Evolutionary conservation across 768 basidiomycete species (phyloP).

Genomic region (Calocybe cyanea): DNA sequence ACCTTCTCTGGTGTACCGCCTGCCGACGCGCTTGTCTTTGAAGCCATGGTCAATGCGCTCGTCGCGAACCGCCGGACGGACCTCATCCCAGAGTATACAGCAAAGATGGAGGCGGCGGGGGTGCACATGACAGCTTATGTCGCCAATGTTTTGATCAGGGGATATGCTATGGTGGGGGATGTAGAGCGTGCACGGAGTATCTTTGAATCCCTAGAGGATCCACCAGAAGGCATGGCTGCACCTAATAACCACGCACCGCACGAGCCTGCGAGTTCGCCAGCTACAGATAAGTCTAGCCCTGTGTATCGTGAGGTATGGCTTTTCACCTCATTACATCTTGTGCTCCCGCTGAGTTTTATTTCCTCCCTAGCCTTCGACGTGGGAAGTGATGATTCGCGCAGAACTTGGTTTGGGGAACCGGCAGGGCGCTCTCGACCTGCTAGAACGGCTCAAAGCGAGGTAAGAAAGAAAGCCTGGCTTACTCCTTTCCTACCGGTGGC

Average conservation of each 20-base stretch:
- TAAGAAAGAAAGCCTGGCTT: conserved; percentile 34
- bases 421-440: conserved; percentile 61
- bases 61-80: conserved; percentile 77
- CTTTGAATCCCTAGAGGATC: conserved; percentile 80
- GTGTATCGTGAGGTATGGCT: conserved; percentile 77
- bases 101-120: conserved; percentile 54
- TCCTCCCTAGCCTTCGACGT: conserved; percentile 70
- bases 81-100: conserved; percentile 65
- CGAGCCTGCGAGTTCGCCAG: conserved; percentile 33
- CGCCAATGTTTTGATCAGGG: conserved; percentile 80
- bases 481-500: not conserved
- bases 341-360: conserved; percentile 5
- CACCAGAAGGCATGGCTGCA: conserved; percentile 81
- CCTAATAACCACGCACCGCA: conserved; percentile 84
- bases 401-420: conserved; percentile 80
- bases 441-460: conserved; percentile 73
- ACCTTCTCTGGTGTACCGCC: conserved; percentile 45
- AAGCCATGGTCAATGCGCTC: conserved; percentile 85
- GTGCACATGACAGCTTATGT: conserved; percentile 95
- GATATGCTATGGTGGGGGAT: conserved; percentile 61
- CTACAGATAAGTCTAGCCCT: conserved; percentile 44
- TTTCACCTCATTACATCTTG: conserved; percentile 1
- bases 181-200: conserved; percentile 68
- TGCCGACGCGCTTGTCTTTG: conserved; percentile 84
- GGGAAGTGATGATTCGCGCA: conserved; percentile 93